These are phyloP conservation scores for Sphagnum fallax DNA, from an alignment of 228 moss, liverwort and hornwort species.

Conservation along the genomic window DNA sequence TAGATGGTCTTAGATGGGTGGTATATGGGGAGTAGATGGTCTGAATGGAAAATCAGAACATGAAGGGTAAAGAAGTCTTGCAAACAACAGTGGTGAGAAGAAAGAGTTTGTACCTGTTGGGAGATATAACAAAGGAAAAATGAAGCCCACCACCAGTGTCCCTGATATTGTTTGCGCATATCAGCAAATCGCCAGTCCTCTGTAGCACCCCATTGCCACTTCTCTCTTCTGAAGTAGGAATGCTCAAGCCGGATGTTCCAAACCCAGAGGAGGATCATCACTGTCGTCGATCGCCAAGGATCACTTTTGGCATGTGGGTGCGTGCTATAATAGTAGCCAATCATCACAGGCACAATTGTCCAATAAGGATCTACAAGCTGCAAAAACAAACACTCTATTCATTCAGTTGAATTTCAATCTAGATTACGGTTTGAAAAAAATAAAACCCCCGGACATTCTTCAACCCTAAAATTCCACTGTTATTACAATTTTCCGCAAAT, in stretches of 20 bases:
- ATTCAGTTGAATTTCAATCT: too few species aligned
- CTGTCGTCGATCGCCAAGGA: slow-evolving; percentile 48
- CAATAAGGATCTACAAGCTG: slow-evolving; percentile 86
- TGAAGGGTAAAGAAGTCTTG: too few species aligned
- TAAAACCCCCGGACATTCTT: too few species aligned
- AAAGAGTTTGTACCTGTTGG: slow-evolving; percentile 41
- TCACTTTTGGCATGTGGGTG: slow-evolving; percentile 57
- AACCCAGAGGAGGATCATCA: slow-evolving; percentile 53
- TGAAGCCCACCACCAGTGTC: slow-evolving; percentile 84
- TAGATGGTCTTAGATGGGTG: too few species aligned
- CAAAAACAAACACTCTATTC: slow-evolving; percentile 3
- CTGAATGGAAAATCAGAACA: too few species aligned
- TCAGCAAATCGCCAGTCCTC: slow-evolving; percentile 87
- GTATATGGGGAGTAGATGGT: too few species aligned
- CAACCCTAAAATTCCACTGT: too few species aligned
- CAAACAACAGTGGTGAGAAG: too few species aligned
- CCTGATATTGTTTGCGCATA: slow-evolving; percentile 29
- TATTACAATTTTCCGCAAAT: too few species aligned
- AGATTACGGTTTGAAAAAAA: too few species aligned
- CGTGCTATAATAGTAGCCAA: slow-evolving; percentile 52
- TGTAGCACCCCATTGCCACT: slow-evolving; percentile 80
- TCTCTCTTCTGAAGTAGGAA: slow-evolving; percentile 81
- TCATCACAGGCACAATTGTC: slow-evolving; percentile 74
- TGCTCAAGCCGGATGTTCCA: slow-evolving; percentile 78
- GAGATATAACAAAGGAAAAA: slow-evolving; percentile 62